phyloP scores from a whole-genome alignment of 495 filamentous ascomycete species.

The Neurospora sp. region DNA sequence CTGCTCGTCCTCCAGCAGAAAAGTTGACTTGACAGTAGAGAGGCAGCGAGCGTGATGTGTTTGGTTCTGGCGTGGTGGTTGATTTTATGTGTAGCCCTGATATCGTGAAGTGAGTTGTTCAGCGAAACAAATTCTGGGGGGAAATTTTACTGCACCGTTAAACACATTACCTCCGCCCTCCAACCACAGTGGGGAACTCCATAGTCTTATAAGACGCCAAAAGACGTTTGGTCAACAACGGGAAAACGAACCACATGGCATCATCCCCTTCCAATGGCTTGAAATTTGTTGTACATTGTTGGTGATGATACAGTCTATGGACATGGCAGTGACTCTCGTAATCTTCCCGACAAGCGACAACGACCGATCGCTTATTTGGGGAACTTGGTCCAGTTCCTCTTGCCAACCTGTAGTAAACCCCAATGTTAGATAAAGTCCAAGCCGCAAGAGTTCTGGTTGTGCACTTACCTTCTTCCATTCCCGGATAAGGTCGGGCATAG shows the following conservation, averaged over 20 bases:
- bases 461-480: slow-evolving; percentile 77
- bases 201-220: not conserved
- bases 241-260: not conserved
- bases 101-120: not conserved
- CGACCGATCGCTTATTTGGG: slow-evolving; percentile 45
- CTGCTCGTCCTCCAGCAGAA: not conserved
- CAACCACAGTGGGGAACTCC: not conserved
- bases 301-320: slow-evolving; percentile 17
- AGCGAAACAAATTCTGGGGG: not conserved
- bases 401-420: slow-evolving; percentile 55
- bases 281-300: slow-evolving; percentile 13
- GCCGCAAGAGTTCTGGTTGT: not conserved
- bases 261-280: not conserved
- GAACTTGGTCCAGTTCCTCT: slow-evolving; percentile 83
- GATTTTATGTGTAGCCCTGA: not conserved
- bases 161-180: not conserved
- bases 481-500: slow-evolving; percentile 82
- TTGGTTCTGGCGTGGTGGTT: not conserved
- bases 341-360: not conserved
- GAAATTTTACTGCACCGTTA: not conserved
- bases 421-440: slow-evolving; percentile 1
- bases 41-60: not conserved
- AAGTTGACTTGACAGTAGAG: not conserved
- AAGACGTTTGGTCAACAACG: not conserved
- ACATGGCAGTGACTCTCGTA: slow-evolving; percentile 1